Base-by-base conservation (phyloP, 2,329 filamentous ascomycete genomes). In the Alternaria gaisen region DNA sequence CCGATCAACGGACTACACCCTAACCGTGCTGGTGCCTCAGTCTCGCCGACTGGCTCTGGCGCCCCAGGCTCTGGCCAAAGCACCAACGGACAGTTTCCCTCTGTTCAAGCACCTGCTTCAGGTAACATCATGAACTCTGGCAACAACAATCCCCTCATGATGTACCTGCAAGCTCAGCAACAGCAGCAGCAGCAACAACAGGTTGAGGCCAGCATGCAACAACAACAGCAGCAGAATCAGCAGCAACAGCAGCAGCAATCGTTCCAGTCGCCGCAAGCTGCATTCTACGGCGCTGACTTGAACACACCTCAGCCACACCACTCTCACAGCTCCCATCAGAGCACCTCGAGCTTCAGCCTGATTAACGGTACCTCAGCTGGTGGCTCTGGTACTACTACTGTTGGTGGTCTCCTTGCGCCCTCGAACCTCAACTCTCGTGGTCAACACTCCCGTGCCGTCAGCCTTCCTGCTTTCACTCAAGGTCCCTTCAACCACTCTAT, bases 101-200 rank as follows among this genome's bases (percentile, higher is more conserved):
- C 84, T 76, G 85, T 84, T 74, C 80, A 88, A 72, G 80, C 90
- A 73, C 80, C 89, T 67, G 90, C 88, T 24, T 87, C 91, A 1
- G 90, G 90, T 2, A 87, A 88, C 20, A 87, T 97, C 60, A 88
- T 97, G 78, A 95, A 94, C 78, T 88, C 88, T 53, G 90, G 88
- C 55, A 84, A 85, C 73, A 94, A 88, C 83, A 97, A 97, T 79
- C 94, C 94, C 0, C 80, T 98, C 77, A 97, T 94, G 24, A 89
- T 97, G 88, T 98, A 97, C 77, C 86, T 97, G 60, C 94, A 90
- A 79, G 93, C 96, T 74, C 77, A 79, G 58, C 79, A 82, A 58
- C 78, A 78, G 55, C 63, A 65, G 30, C 76, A 81, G 46, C 79
- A 83, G 59, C 80, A 83, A 41, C 79, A 81, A 5, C 80, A 80